A percentile compares a stretch with the other conserved stretches of the same genome.
Evolutionary conservation across 164 flowering plant species (phyloP).

Genomic region (Liquidambar formosana): DNA sequence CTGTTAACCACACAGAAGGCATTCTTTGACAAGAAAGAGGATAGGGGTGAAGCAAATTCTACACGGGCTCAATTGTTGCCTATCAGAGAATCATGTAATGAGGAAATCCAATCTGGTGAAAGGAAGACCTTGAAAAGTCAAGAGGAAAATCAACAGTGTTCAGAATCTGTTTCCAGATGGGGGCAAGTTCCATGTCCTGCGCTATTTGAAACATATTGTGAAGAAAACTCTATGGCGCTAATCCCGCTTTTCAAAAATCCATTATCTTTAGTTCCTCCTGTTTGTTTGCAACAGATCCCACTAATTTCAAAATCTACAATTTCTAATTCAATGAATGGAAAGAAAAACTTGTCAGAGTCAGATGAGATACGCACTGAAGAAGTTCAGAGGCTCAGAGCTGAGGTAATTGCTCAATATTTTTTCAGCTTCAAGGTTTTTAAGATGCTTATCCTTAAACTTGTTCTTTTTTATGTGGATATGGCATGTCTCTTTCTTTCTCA

Average conservation of each 20-base stretch:
- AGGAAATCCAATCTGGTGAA: slow-evolving; percentile 21
- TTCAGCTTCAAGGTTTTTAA: slow-evolving; percentile 2
- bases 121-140: slow-evolving; percentile 15
- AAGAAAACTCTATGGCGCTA: slow-evolving; percentile 17
- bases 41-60: slow-evolving; percentile 18
- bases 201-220: slow-evolving; percentile 21
- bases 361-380: slow-evolving; percentile 45
- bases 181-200: slow-evolving; percentile 56
- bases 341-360: slow-evolving; percentile 22
- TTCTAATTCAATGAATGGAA: slow-evolving; percentile 1
- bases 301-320: slow-evolving; percentile 12
- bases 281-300: slow-evolving; percentile 5
- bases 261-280: slow-evolving; percentile 13
- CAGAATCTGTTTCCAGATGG: slow-evolving; percentile 38
- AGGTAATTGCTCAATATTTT: slow-evolving; percentile 36
- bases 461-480: background rate
- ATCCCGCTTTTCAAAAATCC: slow-evolving; percentile 16
- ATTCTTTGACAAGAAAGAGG: slow-evolving; percentile 23
- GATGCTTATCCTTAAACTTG: background rate
- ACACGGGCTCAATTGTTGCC: slow-evolving; percentile 22
- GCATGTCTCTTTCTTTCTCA: background rate
- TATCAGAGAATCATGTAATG: slow-evolving; percentile 17
- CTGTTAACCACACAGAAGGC: slow-evolving; percentile 19
- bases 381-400: slow-evolving; percentile 41
- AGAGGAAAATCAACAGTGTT: slow-evolving; percentile 23